Evolutionary conservation across 2,329 filamentous ascomycete species (phyloP), one percentile per base, ranked within the genome.

Genomic region (Fusarium sp.): DNA sequence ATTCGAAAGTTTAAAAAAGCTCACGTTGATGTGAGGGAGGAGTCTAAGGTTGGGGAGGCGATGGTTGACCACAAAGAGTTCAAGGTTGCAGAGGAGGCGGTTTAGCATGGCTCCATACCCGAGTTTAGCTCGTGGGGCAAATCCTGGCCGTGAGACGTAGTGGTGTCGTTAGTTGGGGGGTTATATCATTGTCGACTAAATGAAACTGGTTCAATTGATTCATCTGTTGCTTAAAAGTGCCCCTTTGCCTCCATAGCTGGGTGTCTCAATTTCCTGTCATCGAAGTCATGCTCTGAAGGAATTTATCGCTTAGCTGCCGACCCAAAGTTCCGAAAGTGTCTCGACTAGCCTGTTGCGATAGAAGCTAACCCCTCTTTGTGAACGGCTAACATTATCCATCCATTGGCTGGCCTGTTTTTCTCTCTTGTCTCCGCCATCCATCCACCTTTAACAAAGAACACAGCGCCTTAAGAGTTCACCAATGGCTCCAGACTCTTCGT

Each of bases 1-100:
- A 64, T 79, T 27, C 48, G 73, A 34, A 72, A 73, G 57, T 79
- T 79, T 61, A 75, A 35, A n/a, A 66, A 72, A 8, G 27, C 43
- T 4, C n/a, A 48, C 6, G 52, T 41, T 5, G 1, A 6, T 16
- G 1, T 58, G 8, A 10, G 25, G 16, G 37, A 35, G 23, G 18
- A 34, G 16, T 11, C 23, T n/a, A n/a, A 54, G 0, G 11, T n/a
- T 18, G 25, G n/a, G 27, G 50, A 54, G 11, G 23, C 50, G 6
- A 50, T 23, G 11, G 50, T 54, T 27, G 50, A 54, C 3, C 45
- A 50, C 8, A 54, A 54, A 16, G 50, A 20, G 11, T 32, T 32
- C 5, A 54, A 54, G 50, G 27, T 54, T 11, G 27, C 6, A 13
- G 50, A 54, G 27, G 25, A 18, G 27, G 27, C 25, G 7, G 50